phyloP scores from a whole-genome alignment of 2,329 filamentous ascomycete species.

The Arthroderma sp. region DNA sequence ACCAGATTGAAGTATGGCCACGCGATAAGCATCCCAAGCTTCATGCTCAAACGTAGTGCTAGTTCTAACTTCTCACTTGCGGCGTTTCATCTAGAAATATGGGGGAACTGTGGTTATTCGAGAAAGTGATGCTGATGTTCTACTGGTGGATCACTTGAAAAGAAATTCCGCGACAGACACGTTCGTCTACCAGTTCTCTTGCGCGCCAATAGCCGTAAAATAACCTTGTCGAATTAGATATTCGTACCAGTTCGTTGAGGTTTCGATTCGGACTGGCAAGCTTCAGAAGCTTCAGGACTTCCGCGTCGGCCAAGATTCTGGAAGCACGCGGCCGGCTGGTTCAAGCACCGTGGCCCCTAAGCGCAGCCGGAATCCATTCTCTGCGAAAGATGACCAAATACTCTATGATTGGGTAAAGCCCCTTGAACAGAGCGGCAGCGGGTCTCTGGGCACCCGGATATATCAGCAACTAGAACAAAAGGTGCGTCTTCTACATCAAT shows the following conservation, averaged over 20 bases:
- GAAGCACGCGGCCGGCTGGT: slow-evolving; percentile 33
- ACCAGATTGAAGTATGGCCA: slow-evolving; percentile 32
- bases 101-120: slow-evolving; percentile 41
- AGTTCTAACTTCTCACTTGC: slow-evolving; percentile 1
- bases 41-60: slow-evolving; percentile 1
- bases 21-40: neutral
- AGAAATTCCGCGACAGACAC: slow-evolving; percentile 38
- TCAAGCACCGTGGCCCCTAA: slow-evolving; percentile 26
- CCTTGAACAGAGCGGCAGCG: slow-evolving; percentile 20
- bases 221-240: slow-evolving; percentile 22
- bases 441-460: slow-evolving; percentile 29
- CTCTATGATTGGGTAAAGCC: slow-evolving; percentile 33
- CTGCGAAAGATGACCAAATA: slow-evolving; percentile 32
- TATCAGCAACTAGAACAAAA: slow-evolving; percentile 31
- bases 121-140: slow-evolving; percentile 45
- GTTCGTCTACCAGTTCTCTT: slow-evolving; percentile 18
- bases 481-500: slow-evolving; percentile 15
- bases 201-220: slow-evolving; percentile 5
- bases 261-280: slow-evolving; percentile 36
- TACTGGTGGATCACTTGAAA: slow-evolving; percentile 45
- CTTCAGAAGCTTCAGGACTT: slow-evolving; percentile 38
- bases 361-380: slow-evolving; percentile 23
- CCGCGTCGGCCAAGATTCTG: slow-evolving; percentile 31
- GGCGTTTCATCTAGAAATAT: slow-evolving; percentile 28
- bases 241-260: slow-evolving; percentile 46